These are phyloP conservation scores for Daldinia loculata DNA, from an alignment of 495 filamentous ascomycete genomes.

Conservation along the genomic window DNA sequence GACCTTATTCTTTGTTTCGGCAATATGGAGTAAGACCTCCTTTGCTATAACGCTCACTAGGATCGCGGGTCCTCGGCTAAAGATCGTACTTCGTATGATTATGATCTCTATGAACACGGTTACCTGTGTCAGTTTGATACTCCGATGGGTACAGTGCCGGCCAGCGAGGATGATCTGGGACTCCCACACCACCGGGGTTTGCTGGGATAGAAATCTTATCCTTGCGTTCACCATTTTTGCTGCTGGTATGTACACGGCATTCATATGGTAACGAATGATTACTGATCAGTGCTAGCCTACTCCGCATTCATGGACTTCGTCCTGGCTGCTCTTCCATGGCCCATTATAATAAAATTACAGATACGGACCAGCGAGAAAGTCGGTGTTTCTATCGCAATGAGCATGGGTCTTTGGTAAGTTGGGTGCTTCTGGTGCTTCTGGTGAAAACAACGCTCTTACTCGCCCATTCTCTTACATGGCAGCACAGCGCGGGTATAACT, in stretches of 20 bases:
- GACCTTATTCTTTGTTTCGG: background rate
- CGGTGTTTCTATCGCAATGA: constrained; percentile 37
- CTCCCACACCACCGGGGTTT: constrained; percentile 40
- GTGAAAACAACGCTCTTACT: background rate
- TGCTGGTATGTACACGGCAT: background rate
- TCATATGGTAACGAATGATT: background rate
- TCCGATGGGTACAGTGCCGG: constrained; percentile 48
- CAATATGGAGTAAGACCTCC: background rate
- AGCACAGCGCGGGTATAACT: background rate
- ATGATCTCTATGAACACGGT: constrained; percentile 48
- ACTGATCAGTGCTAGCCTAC: constrained; percentile 30
- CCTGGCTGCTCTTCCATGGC: constrained; percentile 49
- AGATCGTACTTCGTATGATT: constrained; percentile 26
- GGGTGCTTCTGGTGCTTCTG: background rate
- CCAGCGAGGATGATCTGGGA: constrained; percentile 49
- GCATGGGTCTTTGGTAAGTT: background rate
- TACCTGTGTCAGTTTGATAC: constrained; percentile 47
- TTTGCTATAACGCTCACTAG: background rate
- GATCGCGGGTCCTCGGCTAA: background rate
- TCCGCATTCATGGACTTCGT: constrained; percentile 50
- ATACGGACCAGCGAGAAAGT: constrained; percentile 51
- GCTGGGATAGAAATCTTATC: constrained; percentile 43
- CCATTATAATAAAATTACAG: constrained; percentile 46
- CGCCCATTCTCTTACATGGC: background rate
- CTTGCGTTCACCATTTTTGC: constrained; percentile 28